Percentiles rank a stretch among this genome's conserved stretches.
Evolutionary conservation across 2,329 filamentous ascomycete genomes (phyloP).

Genomic region (Colletotrichum caudatum): DNA sequence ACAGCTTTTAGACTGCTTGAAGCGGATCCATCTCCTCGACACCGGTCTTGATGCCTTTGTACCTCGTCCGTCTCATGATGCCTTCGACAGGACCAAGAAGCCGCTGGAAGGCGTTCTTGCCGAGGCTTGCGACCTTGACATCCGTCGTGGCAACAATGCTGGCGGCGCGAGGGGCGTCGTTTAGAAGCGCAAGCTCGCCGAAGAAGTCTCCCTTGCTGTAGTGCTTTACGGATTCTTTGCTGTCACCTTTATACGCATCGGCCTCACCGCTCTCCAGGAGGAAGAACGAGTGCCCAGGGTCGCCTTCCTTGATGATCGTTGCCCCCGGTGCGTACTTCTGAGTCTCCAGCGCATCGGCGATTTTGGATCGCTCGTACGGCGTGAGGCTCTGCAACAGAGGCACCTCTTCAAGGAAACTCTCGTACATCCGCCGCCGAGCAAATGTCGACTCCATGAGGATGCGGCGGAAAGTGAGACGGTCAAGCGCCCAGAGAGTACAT

Average conservation of each 20-base stretch:
- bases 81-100: conserved; percentile 92
- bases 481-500: conserved; percentile 92
- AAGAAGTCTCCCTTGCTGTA: conserved; percentile 97
- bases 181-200: conserved; percentile 91
- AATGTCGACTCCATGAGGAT: conserved; percentile 99
- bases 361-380: conserved; percentile 94
- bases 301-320: conserved; percentile 91
- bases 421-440: conserved; percentile 95
- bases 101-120: conserved; percentile 94
- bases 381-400: conserved; percentile 86
- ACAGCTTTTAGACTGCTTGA: conserved; percentile 52
- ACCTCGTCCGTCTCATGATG: conserved; percentile 87
- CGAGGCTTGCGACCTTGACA: conserved; percentile 91
- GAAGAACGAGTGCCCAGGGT: conserved; percentile 92
- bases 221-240: conserved; percentile 76
- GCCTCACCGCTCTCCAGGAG: conserved; percentile 90
- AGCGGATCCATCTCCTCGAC: conserved; percentile 78
- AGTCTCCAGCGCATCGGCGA: conserved; percentile 94
- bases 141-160: conserved; percentile 87
- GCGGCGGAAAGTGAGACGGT: conserved; percentile 95
- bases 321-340: conserved; percentile 83
- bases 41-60: conserved; percentile 69
- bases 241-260: conserved; percentile 84
- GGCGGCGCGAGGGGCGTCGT: conserved; percentile 92
- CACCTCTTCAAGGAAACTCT: conserved; percentile 95